phyloP scores from a whole-genome alignment of 768 basidiomycete genomes.

The Lactarius indigo region DNA sequence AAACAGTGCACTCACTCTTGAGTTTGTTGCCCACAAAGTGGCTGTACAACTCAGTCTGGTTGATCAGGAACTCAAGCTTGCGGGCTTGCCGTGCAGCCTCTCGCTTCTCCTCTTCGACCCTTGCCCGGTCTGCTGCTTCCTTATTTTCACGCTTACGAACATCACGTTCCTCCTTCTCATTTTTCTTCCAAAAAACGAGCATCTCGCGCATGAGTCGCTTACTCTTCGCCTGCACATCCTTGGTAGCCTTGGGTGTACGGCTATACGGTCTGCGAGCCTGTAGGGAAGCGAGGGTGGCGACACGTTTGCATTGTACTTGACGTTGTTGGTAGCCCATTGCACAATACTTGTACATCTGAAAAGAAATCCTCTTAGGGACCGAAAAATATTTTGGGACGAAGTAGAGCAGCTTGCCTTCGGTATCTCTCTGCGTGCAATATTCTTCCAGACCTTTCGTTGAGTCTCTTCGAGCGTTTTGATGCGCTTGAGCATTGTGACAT shows the following conservation, averaged over 20 bases:
- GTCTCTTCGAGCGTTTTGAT: slow-evolving; percentile 76
- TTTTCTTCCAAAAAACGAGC: slow-evolving; percentile 97
- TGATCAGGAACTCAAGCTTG: slow-evolving; percentile 97
- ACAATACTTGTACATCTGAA: slow-evolving; percentile 78
- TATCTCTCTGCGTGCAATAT: slow-evolving; percentile 80
- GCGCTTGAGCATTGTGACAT: slow-evolving; percentile 65
- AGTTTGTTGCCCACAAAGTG: slow-evolving; percentile 99
- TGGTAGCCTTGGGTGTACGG: slow-evolving; percentile 70
- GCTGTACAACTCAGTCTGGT: slow-evolving; percentile 96
- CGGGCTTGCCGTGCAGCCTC: slow-evolving; percentile 92
- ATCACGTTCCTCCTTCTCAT: slow-evolving; percentile 94
- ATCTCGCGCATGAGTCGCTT: slow-evolving; percentile 93
- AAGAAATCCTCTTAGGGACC: slow-evolving; percentile 2
- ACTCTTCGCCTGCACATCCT: slow-evolving; percentile 80
- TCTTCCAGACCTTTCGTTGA: slow-evolving; percentile 87
- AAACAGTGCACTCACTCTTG: slow-evolving; percentile 55
- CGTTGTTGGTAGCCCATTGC: slow-evolving; percentile 61
- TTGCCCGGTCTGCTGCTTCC: slow-evolving; percentile 84
- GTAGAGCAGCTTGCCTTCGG: slow-evolving; percentile 55
- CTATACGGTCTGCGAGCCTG: slow-evolving; percentile 76
- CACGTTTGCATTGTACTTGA: slow-evolving; percentile 67
- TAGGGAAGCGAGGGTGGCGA: slow-evolving; percentile 68
- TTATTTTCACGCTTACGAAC: slow-evolving; percentile 91
- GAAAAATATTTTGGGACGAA: not conserved
- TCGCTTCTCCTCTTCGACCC: slow-evolving; percentile 87